Base-by-base conservation (phyloP, 768 basidiomycete genomes). In the Lactifluus hygrophoroides region DNA sequence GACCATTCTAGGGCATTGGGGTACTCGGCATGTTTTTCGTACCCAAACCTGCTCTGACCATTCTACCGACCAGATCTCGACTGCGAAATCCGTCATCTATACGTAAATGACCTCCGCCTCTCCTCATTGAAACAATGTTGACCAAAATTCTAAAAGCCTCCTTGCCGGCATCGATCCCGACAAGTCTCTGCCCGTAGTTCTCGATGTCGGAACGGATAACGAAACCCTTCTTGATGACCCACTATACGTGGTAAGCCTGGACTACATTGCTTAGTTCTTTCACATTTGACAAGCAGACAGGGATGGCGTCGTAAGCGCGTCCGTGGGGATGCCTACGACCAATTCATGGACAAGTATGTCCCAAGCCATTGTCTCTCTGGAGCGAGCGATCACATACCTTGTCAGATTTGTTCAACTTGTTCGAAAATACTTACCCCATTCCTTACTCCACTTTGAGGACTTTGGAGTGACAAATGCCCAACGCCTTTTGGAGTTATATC, bases 201-300 rank as follows among this genome's bases (percentile, higher is more conserved):
- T 88, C 14, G 90, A 92, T 64, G 87, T 90, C 17, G 89, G 90
- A 0, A 92, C 89, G 0, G 75, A 90, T 65, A 90, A 90, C 66
- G 67, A 83, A 54, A 66, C 74, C 0, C 76, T 89, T 0, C 69
- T 88, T 28, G 72, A 81, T 21, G 88, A 89, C 56, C 72, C 71
- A 3, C 76, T 88, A 27, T 86, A 88, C 58, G 81, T 87, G 10
- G 85, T 85, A 68, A 27, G 83, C 76, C 21, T 30, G 51, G 30
- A 14, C 16, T 19, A 2, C 3, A 23, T 10, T 38, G 23, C 21
- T 5, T 5, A 45, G 30, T 5, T 32, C 11, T 25, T 34, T 44
- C 38, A 23, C 21, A 25, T 9, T 60, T n/a, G 21, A 61, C 14
- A 9, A 55, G 5, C 17, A 47, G 17, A 51, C 63, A 92, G 84